Evolutionary conservation across 2,329 filamentous ascomycete genomes (phyloP), one percentile per base, ranked within the genome.

Genomic region (Alternaria sp.): DNA sequence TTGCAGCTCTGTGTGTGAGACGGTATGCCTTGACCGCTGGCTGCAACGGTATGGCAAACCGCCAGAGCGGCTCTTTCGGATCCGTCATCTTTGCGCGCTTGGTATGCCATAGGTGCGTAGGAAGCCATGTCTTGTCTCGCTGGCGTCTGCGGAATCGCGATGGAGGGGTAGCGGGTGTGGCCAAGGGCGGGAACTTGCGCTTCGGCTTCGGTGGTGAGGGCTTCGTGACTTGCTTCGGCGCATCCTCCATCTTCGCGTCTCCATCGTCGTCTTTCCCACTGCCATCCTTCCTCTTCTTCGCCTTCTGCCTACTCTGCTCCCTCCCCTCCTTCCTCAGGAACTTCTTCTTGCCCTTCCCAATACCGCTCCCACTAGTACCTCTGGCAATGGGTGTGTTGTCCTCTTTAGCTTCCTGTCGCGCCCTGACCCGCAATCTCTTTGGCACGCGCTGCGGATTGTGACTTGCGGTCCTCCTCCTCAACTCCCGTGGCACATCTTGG

Each of bases 401-500:
- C 59, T 96, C 92, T 15, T 84, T 84, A 89, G 97, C 96, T 85
- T 91, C 89, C 77, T 85, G 84, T 72, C 84, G 87, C 1, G 93
- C 93, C 69, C 91, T 87, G 43, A 82, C 82, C 59, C 91, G 87
- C 74, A 98, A 81, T 66, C 93, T 84, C 75, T 90, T 91, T 3
- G 96, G 96, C 15, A 99, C 90, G 66, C 91, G 88, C 81, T 95
- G 97, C 36, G 92, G 91, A 86, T 99, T 97, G 81, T 99, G 96
- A 78, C 93, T 97, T 19, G 95, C 96, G 0, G 95, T 97, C 71
- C 96, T 87, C 68, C 96, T 86, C 69, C 96, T 86, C 86, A 99
- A 83, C 54, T 90, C 89, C 69, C 93, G 88, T 1, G 96, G 96
- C 6, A 99, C 91, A 70, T 93, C 88, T 79, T 99, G 96, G 75